phyloP scores from a whole-genome alignment of 78 protist genomes.

The Dictyostelium brefeldianum region DNA sequence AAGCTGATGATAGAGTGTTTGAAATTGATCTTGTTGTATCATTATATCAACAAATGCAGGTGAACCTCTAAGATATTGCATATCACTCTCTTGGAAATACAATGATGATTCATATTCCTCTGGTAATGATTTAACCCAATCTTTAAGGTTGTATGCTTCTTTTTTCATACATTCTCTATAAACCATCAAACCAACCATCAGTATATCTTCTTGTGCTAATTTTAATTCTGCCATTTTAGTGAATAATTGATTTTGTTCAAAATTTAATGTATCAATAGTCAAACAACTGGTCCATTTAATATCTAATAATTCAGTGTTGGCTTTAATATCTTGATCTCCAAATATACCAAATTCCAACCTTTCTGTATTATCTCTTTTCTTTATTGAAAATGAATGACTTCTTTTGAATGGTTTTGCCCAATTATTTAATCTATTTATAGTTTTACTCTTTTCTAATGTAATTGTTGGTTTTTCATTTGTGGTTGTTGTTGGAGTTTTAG shows the following conservation, averaged over 20 bases:
- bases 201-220: constrained; percentile 4
- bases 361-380: neutral
- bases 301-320: neutral
- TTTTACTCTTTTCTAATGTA: too few relatives aligned
- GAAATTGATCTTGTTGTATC: neutral
- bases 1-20: neutral
- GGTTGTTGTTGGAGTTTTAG: too few relatives aligned
- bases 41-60: constrained; percentile 42
- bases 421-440: neutral
- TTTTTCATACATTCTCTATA: constrained; percentile 34
- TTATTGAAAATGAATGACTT: neutral
- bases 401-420: neutral
- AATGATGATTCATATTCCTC: constrained; percentile 5
- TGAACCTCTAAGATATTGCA: constrained; percentile 34
- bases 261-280: neutral
- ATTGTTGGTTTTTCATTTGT: neutral
- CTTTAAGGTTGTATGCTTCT: neutral
- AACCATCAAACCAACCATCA: constrained; percentile 10
- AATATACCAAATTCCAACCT: constrained; percentile 32
- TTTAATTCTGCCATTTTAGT: neutral
- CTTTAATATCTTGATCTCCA: constrained; percentile 13
- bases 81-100: neutral
- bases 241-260: neutral
- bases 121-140: constrained; percentile 53
- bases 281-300: constrained; percentile 32